Evolutionary conservation across 192 early-diverging fungal species (phyloP).

Genomic region (Backusella tarrabulga): DNA sequence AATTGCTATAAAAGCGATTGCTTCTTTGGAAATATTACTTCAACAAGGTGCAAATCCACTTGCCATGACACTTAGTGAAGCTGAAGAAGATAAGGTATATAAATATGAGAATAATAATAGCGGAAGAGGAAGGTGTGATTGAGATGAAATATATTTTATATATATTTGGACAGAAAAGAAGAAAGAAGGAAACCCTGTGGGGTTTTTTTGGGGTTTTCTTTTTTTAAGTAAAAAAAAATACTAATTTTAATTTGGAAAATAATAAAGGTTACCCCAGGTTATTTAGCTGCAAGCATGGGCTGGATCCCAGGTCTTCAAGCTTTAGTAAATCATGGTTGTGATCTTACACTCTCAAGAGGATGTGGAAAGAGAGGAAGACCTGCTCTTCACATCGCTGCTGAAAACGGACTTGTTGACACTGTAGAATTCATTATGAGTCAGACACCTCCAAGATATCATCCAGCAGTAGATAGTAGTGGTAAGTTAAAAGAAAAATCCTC

Average conservation of each 20-base stretch:
- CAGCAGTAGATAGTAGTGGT: conserved; percentile 19
- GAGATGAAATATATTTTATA: not conserved
- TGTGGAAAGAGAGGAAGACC: conserved; percentile 22
- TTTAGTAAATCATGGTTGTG: conserved; percentile 30
- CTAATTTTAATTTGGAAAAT: not conserved
- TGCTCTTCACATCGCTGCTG: conserved; percentile 30
- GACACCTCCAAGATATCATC: conserved; percentile 10
- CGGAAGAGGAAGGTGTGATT: not conserved
- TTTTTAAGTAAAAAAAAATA: no score
- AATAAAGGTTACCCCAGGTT: conserved; percentile 25
- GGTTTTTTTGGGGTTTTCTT: no score
- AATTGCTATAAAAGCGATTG: conserved; percentile 22
- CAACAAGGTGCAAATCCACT: conserved; percentile 38
- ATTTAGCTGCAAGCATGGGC: conserved; percentile 34
- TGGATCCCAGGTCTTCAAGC: conserved; percentile 33
- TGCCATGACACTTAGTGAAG: conserved; percentile 25
- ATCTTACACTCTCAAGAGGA: conserved; percentile 24
- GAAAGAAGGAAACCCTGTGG: no score
- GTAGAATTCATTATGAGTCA: conserved; percentile 21
- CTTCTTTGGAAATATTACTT: conserved; percentile 25
- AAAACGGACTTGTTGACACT: conserved; percentile 10
- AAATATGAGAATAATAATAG: not conserved
- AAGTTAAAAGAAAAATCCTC: not conserved
- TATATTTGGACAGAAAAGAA: not conserved
- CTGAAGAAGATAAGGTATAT: conserved; percentile 33